Evolutionary conservation across 2,329 filamentous ascomycete genomes (phyloP).

Genomic region (Monilinia vaccinii-corymbosi): DNA sequence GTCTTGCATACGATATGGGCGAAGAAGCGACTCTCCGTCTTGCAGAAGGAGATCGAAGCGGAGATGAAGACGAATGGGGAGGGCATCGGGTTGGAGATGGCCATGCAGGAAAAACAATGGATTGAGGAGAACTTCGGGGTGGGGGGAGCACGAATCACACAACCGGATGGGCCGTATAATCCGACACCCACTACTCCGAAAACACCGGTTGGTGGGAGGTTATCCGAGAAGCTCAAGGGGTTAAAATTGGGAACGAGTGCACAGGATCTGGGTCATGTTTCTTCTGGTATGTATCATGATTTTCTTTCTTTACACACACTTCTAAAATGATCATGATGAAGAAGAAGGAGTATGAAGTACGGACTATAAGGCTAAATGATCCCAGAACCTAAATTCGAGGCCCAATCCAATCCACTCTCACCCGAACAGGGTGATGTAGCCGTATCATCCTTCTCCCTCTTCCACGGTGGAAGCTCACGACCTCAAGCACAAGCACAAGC

Average conservation of each 20-base stretch:
- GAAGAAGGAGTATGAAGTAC: background rate
- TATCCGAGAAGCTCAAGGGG: conserved; percentile 73
- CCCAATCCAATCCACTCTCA: conserved; percentile 37
- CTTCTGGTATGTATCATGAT: conserved; percentile 39
- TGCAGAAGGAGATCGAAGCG: conserved; percentile 66
- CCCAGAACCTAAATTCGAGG: conserved; percentile 19
- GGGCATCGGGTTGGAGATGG: conserved; percentile 78
- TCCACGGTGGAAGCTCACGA: conserved; percentile 40
- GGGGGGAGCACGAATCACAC: conserved; percentile 16
- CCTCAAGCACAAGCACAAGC: background rate
- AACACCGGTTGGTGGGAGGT: conserved; percentile 54
- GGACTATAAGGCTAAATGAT: background rate
- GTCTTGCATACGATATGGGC: conserved; percentile 84
- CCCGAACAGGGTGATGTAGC: conserved; percentile 55
- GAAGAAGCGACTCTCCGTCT: conserved; percentile 65
- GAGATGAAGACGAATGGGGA: conserved; percentile 70
- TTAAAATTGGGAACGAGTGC: conserved; percentile 69
- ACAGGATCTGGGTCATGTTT: conserved; percentile 47
- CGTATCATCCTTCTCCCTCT: conserved; percentile 51
- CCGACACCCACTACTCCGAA: conserved; percentile 46
- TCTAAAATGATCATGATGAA: too few species aligned
- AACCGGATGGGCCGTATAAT: conserved; percentile 28
- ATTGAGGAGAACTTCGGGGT: conserved; percentile 65
- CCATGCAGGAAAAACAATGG: conserved; percentile 74
- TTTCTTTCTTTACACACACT: too few species aligned